Base-by-base conservation (phyloP, 2,329 filamentous ascomycete genomes). In the Curvularia eragrostidis region DNA sequence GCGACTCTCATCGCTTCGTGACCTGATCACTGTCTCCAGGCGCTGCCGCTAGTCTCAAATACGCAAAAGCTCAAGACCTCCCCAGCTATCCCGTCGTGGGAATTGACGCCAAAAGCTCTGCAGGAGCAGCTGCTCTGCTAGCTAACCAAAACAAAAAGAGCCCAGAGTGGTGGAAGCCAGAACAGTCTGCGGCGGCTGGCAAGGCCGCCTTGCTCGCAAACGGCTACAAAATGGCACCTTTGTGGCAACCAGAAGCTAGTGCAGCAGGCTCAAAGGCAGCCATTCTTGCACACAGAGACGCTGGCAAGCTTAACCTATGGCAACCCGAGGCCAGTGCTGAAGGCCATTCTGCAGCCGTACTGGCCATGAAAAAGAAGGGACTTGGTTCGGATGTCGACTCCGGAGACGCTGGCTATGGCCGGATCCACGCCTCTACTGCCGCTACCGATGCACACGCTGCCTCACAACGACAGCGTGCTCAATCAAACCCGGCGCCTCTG, bases 221-320 rank as follows among this genome's bases (percentile, higher is more conserved):
- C 65, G 83, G 87, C 68, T 87, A 87, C 67, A 85, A 85, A 70
- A 83, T 79, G 82, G 83, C 73, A 74, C 86, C 88, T 3, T 57
- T 83, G 7, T 89, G 87, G 86, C 83, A 89, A 62, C 86, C 87
- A 8, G 81, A 87, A 56, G 78, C 84, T 54, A 90, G 85, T 69
- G 79, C 85, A 12, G 85, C 88, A 48, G 89, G 90, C 34, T 87
- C 89, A 49, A 91, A 90, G 72, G 91, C 92, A 47, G 92, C 92
- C 3, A 72, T 91, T 9, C 79, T 91, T 24, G 91, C 91, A 3
- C 71, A 83, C 62, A 82, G 77, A 67, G 81, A 84, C 53, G 82
- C 82, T 48, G 80, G 68, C 49, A 84, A 82, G 68, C 73, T 83
- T 49, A 80, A 83, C 58, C 75, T 83, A 18, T 85, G 81, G 82